Evolutionary conservation across 1,139 yeast genomes (phyloP).

Genomic region (Kluyveromyces marxianus): DNA sequence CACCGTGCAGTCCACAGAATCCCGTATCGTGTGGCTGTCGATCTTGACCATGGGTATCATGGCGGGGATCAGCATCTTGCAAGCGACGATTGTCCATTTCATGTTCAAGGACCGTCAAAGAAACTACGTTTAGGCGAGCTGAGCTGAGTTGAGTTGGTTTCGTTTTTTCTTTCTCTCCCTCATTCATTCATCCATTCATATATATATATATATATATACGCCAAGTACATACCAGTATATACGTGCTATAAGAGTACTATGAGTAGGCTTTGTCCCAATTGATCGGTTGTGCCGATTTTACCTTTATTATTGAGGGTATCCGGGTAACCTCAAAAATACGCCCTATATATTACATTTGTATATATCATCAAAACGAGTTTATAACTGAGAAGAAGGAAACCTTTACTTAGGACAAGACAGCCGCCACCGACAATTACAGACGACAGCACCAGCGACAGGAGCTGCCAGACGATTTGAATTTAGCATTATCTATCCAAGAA

Average conservation of each 20-base stretch:
- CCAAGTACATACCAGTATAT: background rate
- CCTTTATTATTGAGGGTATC: no score
- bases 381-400: no score
- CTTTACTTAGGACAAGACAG: no score
- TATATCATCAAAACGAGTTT: no score
- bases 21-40: constrained; percentile 57
- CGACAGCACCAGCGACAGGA: background rate
- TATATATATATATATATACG: no score
- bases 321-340: background rate
- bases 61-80: constrained; percentile 59
- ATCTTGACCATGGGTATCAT: constrained; percentile 52
- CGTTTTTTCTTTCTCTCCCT: no score
- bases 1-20: constrained; percentile 58
- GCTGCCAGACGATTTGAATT: background rate
- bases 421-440: background rate
- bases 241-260: background rate
- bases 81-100: constrained; percentile 51
- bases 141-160: background rate
- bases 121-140: constrained; percentile 29
- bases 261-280: no score
- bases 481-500: background rate
- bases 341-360: no score
- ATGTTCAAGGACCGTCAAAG: constrained; percentile 36
- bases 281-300: no score
- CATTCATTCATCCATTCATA: no score